A percentile compares a stretch with the other conserved stretches of the same genome.
These are phyloP conservation scores for Boletellus emodensis DNA, from an alignment of 768 basidiomycete genomes.

Conservation along the genomic window DNA sequence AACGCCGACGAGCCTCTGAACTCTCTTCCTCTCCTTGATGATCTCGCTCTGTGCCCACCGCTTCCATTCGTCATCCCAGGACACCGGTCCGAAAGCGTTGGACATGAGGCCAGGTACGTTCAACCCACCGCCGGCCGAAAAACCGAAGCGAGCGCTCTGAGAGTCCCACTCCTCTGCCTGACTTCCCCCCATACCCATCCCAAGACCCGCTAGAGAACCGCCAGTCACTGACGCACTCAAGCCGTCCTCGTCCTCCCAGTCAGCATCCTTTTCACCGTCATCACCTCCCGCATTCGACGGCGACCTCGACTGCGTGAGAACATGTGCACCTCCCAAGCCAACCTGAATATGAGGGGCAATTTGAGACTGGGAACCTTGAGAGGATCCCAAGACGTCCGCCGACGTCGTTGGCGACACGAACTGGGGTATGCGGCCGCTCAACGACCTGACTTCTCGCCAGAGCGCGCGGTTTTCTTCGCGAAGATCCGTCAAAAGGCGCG, in stretches of 20 bases:
- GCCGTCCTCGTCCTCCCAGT: slow-evolving; percentile 30
- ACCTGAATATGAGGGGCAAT: slow-evolving; percentile 6
- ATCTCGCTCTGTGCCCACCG: slow-evolving; percentile 35
- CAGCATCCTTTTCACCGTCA: slow-evolving; percentile 23
- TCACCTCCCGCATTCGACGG: slow-evolving; percentile 27
- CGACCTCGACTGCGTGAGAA: slow-evolving; percentile 24
- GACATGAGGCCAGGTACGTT: slow-evolving; percentile 12
- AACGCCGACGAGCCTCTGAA: slow-evolving; percentile 56
- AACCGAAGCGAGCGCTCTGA: slow-evolving; percentile 14
- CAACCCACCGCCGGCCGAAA: slow-evolving; percentile 9
- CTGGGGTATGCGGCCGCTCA: slow-evolving; percentile 24
- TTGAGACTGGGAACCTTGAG: slow-evolving; percentile 9
- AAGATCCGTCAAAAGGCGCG: slow-evolving; percentile 50
- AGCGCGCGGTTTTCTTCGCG: slow-evolving; percentile 68
- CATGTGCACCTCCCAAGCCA: slow-evolving; percentile 13
- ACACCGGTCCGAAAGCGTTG: slow-evolving; percentile 3
- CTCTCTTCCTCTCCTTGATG: slow-evolving; percentile 56
- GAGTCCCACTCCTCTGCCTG: slow-evolving; percentile 26
- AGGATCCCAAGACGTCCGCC: slow-evolving; percentile 6
- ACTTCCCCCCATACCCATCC: slow-evolving; percentile 8
- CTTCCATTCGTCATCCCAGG: slow-evolving; percentile 25
- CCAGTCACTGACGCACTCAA: slow-evolving; percentile 5
- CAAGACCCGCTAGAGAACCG: slow-evolving; percentile 12
- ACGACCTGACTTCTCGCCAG: slow-evolving; percentile 34
- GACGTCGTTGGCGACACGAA: slow-evolving; percentile 2